phyloP scores from a whole-genome alignment of 495 filamentous ascomycete species.

The Hyaloscypha bicolor region DNA sequence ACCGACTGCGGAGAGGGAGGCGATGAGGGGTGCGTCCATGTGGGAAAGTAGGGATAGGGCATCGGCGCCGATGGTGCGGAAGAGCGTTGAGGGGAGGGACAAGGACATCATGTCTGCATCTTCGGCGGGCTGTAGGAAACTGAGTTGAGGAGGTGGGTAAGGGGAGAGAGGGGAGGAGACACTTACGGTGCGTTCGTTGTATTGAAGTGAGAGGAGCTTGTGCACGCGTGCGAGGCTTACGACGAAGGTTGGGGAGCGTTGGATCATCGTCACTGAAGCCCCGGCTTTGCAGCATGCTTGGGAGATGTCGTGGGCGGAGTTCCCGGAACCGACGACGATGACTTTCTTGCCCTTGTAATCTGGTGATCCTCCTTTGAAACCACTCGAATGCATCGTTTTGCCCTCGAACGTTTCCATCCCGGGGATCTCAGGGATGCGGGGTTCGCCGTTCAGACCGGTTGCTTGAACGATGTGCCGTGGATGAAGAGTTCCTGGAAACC shows the following conservation, averaged over 20 bases:
- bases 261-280: slow-evolving; percentile 32
- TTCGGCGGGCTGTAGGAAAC: slow-evolving; percentile 33
- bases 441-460: slow-evolving; percentile 66
- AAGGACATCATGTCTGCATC: slow-evolving; percentile 54
- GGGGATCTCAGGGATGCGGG: slow-evolving; percentile 55
- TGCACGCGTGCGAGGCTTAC: no score
- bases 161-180: no score
- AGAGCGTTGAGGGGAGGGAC: slow-evolving; percentile 57
- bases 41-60: slow-evolving; percentile 52
- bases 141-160: no score
- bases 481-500: slow-evolving; percentile 28
- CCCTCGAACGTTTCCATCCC: slow-evolving; percentile 55
- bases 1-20: not conserved
- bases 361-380: slow-evolving; percentile 53
- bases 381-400: slow-evolving; percentile 9
- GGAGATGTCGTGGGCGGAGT: slow-evolving; percentile 41
- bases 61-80: slow-evolving; percentile 61
- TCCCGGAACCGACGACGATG: not conserved
- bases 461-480: slow-evolving; percentile 61
- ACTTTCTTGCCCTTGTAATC: slow-evolving; percentile 15
- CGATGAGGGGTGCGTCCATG: not conserved
- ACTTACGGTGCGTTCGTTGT: no score
- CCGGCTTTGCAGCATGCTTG: slow-evolving; percentile 47
- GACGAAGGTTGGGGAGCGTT: slow-evolving; percentile 11
- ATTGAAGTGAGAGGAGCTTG: no score